Evolutionary conservation across 257 asterid species (phyloP).

Genomic region (Fraxinus anomala): DNA sequence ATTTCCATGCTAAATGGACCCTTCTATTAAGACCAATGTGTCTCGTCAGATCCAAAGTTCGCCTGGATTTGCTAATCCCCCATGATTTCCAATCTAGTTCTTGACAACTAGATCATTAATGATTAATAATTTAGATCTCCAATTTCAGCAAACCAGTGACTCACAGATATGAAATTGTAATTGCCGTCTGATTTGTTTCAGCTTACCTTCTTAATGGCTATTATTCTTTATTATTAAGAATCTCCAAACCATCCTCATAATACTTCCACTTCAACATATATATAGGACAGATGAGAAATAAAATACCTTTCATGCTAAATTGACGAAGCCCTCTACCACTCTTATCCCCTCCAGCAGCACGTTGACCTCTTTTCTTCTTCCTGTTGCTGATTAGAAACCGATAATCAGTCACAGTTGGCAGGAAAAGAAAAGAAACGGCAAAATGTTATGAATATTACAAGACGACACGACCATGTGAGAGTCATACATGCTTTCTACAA

Average conservation of each 20-base stretch:
- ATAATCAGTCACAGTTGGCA: constrained; percentile 3
- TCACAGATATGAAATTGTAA: not conserved
- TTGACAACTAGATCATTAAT: not conserved
- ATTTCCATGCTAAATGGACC: not conserved
- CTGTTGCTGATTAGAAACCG: constrained; percentile 39
- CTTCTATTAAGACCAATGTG: not conserved
- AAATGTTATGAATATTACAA: not conserved
- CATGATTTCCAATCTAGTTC: not conserved
- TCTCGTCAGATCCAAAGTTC: not conserved
- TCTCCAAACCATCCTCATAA: not conserved
- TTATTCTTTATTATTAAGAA: not conserved
- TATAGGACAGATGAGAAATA: constrained; percentile 9
- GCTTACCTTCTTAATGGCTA: not conserved
- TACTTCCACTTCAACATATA: too few species aligned
- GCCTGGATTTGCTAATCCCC: not conserved
- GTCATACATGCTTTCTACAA: not conserved
- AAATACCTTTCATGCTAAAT: constrained; percentile 91
- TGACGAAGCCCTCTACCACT: constrained; percentile 89
- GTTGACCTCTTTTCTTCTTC: constrained; percentile 83
- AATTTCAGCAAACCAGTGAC: not conserved
- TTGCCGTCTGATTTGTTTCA: not conserved
- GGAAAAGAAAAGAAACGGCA: not conserved
- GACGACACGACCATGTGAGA: not conserved
- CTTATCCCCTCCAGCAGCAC: constrained; percentile 75
- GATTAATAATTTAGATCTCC: not conserved